A percentile compares a stretch with the other conserved stretches of the same genome.
Conservation (phyloP, 805 yeast species). For the Saturnispora quitensis region DNA sequence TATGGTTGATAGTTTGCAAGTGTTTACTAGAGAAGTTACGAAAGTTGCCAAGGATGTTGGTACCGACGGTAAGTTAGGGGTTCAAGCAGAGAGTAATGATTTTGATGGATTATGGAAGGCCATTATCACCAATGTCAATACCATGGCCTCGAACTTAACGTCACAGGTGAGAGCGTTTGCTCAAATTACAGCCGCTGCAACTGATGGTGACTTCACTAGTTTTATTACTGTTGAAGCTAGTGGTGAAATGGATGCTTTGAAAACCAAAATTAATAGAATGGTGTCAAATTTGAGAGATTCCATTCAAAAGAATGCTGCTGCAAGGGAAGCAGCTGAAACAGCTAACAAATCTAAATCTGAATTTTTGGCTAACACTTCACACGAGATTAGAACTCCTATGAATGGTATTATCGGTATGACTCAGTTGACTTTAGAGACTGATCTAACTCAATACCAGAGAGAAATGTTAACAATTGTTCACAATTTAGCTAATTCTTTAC, state of each 20-base stretch:
- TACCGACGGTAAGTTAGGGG: slow-evolving; percentile 87
- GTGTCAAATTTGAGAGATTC: slow-evolving; percentile 80
- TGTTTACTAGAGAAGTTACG: slow-evolving; percentile 82
- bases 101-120: slow-evolving; percentile 91
- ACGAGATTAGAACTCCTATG: slow-evolving; percentile 85
- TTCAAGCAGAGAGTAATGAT: slow-evolving; percentile 83
- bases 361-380: slow-evolving; percentile 81
- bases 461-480: slow-evolving; percentile 88
- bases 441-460: slow-evolving; percentile 81
- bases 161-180: slow-evolving; percentile 91
- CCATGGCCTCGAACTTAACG: slow-evolving; percentile 90
- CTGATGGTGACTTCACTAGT: slow-evolving; percentile 87
- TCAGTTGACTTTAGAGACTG: slow-evolving; percentile 79
- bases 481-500: slow-evolving; percentile 73
- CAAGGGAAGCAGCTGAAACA: slow-evolving; percentile 88
- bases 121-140: slow-evolving; percentile 82
- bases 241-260: slow-evolving; percentile 79
- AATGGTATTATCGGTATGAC: slow-evolving; percentile 93
- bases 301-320: slow-evolving; percentile 85
- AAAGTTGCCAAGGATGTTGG: slow-evolving; percentile 90
- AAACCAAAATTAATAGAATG: slow-evolving; percentile 66
- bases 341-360: slow-evolving; percentile 87
- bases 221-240: slow-evolving; percentile 86
- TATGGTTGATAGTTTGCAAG: slow-evolving; percentile 86
- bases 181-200: slow-evolving; percentile 88